A percentile compares a stretch with the other conserved stretches of the same genome.
Evolutionary conservation across 257 asterid species (phyloP).

Genomic region (Leptodermis oblonga): DNA sequence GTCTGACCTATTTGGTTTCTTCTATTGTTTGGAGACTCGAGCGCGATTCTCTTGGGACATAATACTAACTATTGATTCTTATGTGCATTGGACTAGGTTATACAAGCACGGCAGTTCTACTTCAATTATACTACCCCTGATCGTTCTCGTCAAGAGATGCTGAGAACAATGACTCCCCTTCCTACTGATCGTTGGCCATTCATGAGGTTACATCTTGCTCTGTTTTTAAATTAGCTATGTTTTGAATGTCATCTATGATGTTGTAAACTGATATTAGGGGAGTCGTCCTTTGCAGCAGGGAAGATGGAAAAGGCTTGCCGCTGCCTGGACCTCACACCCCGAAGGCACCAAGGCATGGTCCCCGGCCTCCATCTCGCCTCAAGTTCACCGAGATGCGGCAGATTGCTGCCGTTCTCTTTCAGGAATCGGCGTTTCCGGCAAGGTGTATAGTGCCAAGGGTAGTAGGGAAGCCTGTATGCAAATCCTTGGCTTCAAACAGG

Average conservation of each 20-base stretch:
- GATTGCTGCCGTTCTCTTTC: conserved; percentile 89
- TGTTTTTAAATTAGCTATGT: neutral
- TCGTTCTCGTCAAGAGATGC: conserved; percentile 83
- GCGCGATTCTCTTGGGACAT: neutral
- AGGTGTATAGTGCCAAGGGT: conserved; percentile 70
- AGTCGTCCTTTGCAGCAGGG: conserved; percentile 48
- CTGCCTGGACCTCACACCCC: conserved; percentile 73
- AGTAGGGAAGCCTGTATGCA: conserved; percentile 62
- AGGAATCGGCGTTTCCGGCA: conserved; percentile 52
- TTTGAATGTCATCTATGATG: neutral
- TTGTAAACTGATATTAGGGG: neutral
- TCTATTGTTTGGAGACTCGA: neutral
- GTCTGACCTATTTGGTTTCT: conserved; percentile 22
- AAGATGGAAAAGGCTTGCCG: conserved; percentile 40
- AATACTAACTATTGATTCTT: neutral
- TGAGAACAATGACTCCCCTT: conserved; percentile 73
- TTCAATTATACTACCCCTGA: conserved; percentile 93
- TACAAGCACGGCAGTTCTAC: conserved; percentile 75
- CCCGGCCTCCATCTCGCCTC: conserved; percentile 77
- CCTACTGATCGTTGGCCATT: conserved; percentile 89
- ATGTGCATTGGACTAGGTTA: conserved; percentile 41
- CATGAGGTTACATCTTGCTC: conserved; percentile 38
- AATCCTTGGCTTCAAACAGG: conserved; percentile 76
- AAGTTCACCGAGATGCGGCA: conserved; percentile 75
- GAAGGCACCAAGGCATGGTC: conserved; percentile 89